phyloP scores from a whole-genome alignment of 2,329 filamentous ascomycete genomes.

The Ceratocystis huliohia region DNA sequence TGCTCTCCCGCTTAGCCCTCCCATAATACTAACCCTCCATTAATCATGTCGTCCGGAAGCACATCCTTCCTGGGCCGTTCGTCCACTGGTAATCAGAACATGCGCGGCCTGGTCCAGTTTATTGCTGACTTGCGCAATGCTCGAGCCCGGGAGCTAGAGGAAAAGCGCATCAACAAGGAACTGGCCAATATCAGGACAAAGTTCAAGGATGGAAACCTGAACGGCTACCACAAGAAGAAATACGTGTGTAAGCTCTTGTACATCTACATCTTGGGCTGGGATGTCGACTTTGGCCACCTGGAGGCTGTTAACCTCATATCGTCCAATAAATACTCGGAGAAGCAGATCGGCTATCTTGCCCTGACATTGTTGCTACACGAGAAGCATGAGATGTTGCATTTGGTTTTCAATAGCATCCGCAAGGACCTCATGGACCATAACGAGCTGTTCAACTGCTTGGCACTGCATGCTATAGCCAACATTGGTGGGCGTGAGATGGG shows the following conservation, averaged over 20 bases:
- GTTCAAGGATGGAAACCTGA: slow-evolving; percentile 89
- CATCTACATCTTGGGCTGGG: slow-evolving; percentile 97
- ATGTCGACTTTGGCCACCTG: slow-evolving; percentile 96
- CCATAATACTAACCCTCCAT: no score
- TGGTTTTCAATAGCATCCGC: slow-evolving; percentile 96
- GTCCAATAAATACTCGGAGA: slow-evolving; percentile 93
- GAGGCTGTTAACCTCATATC: slow-evolving; percentile 97
- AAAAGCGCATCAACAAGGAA: slow-evolving; percentile 99
- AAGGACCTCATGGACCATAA: slow-evolving; percentile 93
- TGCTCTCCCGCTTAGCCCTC: no score
- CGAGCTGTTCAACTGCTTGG: slow-evolving; percentile 93
- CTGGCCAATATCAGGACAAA: slow-evolving; percentile 96
- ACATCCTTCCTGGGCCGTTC: slow-evolving; percentile 54
- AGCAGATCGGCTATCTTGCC: slow-evolving; percentile 96
- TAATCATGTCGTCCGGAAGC: slow-evolving; percentile 41
- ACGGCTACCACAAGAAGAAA: slow-evolving; percentile 99
- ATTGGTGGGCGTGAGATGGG: slow-evolving; percentile 95
- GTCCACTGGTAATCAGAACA: slow-evolving; percentile 51
- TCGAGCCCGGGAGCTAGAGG: slow-evolving; percentile 84
- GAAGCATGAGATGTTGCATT: slow-evolving; percentile 84
- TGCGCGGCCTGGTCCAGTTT: slow-evolving; percentile 87
- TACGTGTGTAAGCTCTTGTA: slow-evolving; percentile 99
- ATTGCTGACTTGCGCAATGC: slow-evolving; percentile 95
- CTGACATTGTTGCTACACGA: slow-evolving; percentile 97
- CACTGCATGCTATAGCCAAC: slow-evolving; percentile 93